A percentile compares a stretch with the other conserved stretches of the same genome.
Conservation (phyloP, 495 filamentous ascomycete species). For the Trichoderma erinaceum region DNA sequence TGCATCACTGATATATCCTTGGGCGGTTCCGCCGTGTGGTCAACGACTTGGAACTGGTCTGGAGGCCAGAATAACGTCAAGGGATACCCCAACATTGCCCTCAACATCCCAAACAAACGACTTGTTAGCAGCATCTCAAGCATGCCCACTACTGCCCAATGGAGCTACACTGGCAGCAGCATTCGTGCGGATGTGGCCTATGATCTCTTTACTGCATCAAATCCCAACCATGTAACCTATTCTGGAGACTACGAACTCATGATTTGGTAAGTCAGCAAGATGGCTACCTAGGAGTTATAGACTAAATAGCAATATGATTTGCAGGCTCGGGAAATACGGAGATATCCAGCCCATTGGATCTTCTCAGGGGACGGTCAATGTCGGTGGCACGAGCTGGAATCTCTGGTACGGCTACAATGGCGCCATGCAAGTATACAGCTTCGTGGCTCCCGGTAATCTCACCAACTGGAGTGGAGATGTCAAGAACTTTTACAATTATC, state of each 20-base stretch:
- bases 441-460: constrained; percentile 26
- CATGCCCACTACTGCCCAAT: constrained; percentile 35
- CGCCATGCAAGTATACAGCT: constrained; percentile 41
- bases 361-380: constrained; percentile 24
- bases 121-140: constrained; percentile 30
- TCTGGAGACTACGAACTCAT: constrained; percentile 46
- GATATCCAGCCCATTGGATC: constrained; percentile 37
- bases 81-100: constrained; percentile 37
- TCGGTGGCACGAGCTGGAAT: constrained; percentile 33
- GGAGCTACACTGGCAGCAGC: constrained; percentile 35
- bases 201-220: constrained; percentile 42
- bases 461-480: constrained; percentile 25
- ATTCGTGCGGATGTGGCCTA: constrained; percentile 43
- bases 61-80: constrained; percentile 39
- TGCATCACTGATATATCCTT: constrained; percentile 36
- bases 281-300: no score
- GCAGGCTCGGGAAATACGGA: constrained; percentile 21
- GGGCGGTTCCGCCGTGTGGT: constrained; percentile 30
- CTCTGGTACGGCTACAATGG: constrained; percentile 37
- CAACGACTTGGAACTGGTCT: constrained; percentile 39
- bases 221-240: constrained; percentile 39
- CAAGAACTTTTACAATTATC: constrained; percentile 40
- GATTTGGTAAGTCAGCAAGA: constrained; percentile 36
- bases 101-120: constrained; percentile 27
- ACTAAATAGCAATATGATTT: background rate